Base-by-base conservation (phyloP, 225 moss, liverwort and hornwort genomes). In the Bryum argenteum region DNA sequence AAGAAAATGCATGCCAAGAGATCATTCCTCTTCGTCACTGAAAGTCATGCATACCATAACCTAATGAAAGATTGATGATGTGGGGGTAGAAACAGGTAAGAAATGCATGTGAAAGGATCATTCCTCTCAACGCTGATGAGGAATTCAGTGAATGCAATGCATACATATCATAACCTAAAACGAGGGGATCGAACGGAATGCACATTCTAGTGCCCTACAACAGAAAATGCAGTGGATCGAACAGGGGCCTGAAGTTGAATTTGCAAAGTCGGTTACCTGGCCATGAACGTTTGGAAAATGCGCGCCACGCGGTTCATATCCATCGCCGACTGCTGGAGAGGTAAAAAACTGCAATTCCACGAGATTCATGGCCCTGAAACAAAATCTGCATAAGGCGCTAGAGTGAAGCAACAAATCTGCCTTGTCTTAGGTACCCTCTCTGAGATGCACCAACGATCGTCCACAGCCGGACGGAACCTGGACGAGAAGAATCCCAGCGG, bases 231-330 rank as follows among this genome's bases (percentile, higher is more conserved):
- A 13, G 47, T 47, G 47, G 1, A 43, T 19, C 51, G 56, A 71
- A 60, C 1, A 1, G 20, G 74, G 40, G 43, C 12, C 1, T 50
- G 16, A 16, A 12, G 1, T 45, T 47, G 47, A 47, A 16, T 42
- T 38, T 21, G 10, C 16, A 2, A 74, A 80, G 21, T 17, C 21
- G 1, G 1, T 44, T 45, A 75, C 85, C 81, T 79, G 40, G 61
- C 41, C 85, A 85, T 81, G 66, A 85, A 85, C 39, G 69, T 72
- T 65, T 81, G 70, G 61, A 85, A 85, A 39, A 66, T 72, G 71
- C 65, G 78, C n/a, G 72, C 42, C 45, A 81, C 81, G 17, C 45
- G 72, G 72, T 52, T 42, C 69, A 61, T 73, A 51, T 72, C 73
- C 81, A 81, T 81, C 8, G 55, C 28, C 54, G 14, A 72, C 60